Evolutionary conservation across 179 eudicot genomes (phyloP).

Genomic region (Spergularia azorica): DNA sequence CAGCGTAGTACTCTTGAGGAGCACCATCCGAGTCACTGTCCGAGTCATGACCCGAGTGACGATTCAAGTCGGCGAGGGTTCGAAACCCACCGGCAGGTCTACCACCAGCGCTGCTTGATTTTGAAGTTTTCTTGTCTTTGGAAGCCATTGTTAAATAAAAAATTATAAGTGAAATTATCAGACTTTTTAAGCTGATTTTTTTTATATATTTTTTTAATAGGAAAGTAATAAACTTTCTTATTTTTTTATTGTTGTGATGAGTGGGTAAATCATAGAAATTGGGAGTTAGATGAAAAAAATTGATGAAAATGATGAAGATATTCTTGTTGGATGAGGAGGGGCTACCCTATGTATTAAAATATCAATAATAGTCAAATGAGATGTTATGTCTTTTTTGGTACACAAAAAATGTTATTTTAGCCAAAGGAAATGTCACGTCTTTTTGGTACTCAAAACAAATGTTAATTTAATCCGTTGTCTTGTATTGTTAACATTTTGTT

Average conservation of each 20-base stretch:
- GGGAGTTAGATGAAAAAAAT: background rate
- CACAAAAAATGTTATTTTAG: too few relatives aligned
- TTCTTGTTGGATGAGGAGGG: background rate
- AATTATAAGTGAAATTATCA: background rate
- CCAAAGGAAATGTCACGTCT: too few relatives aligned
- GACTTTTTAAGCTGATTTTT: too few relatives aligned
- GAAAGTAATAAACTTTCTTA: background rate
- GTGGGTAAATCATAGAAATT: conserved; percentile 4
- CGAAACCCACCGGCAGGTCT: conserved; percentile 58
- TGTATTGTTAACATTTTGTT: too few relatives aligned
- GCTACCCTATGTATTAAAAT: background rate
- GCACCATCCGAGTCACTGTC: conserved; percentile 67
- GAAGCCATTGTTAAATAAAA: conserved; percentile 48
- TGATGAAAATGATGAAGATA: too few relatives aligned
- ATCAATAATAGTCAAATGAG: too few relatives aligned
- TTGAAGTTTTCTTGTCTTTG: conserved; percentile 75
- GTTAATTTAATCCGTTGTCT: too few relatives aligned
- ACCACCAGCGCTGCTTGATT: conserved; percentile 42
- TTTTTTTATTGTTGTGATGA: background rate
- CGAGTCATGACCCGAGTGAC: conserved; percentile 53
- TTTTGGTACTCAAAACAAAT: too few relatives aligned
- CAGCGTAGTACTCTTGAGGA: conserved; percentile 70
- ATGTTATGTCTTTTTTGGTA: too few relatives aligned
- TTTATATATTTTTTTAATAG: too few relatives aligned
- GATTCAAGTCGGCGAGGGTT: conserved; percentile 69